Evolutionary conservation across 495 filamentous ascomycete species (phyloP), one percentile per base, ranked within the genome.

Genomic region (Xylaria intraflava): DNA sequence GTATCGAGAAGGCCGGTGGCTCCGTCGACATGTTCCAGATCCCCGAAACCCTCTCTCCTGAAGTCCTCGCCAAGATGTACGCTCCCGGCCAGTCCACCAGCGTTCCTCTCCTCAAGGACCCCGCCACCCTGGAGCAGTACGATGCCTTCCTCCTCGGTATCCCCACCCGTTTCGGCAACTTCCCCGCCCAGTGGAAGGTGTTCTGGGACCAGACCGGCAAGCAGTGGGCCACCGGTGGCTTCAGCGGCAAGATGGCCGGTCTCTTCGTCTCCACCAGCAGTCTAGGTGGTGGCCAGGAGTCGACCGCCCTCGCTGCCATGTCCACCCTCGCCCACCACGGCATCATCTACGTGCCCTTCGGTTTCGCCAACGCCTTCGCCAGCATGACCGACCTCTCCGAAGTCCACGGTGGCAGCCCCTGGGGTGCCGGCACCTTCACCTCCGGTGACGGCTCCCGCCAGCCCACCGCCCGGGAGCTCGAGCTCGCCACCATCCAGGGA

Each of bases 101-200:
- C 66, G 75, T 89, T 70, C 83, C 89, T 30, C 66, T 84, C 48
- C 72, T 85, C 61, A 54, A 64, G 7, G 81, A 86, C 65, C 83
- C 89, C 20, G 65, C 75, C 5, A 75, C 69, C 11, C 82, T 96
- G n/a, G 77, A 82, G 56, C 52, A 80, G 50, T 96, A 93, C 75
- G 90, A 97, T 66, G 93, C 77, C 66, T 84, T 99, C 72, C 84
- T 99, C 33, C 80, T 99, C 57, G 94, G 94, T 61, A 90, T 99
- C 71, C 93, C 93, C 27, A 99, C 93, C n/a, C 85, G 93, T 51
- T 99, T 88, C 75, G 93, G 93, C 69, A 99, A 95, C 83, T 95
- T 96, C 80, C 91, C 93, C 36, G 90, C 86, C 24, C 93, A 98
- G 74, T 97, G 87, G 87, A 96, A 91, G 42, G 61, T 83, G 39